Base-by-base conservation (phyloP, 1,284 basidiomycete genomes). In the Boletellus dicymbophilus region DNA sequence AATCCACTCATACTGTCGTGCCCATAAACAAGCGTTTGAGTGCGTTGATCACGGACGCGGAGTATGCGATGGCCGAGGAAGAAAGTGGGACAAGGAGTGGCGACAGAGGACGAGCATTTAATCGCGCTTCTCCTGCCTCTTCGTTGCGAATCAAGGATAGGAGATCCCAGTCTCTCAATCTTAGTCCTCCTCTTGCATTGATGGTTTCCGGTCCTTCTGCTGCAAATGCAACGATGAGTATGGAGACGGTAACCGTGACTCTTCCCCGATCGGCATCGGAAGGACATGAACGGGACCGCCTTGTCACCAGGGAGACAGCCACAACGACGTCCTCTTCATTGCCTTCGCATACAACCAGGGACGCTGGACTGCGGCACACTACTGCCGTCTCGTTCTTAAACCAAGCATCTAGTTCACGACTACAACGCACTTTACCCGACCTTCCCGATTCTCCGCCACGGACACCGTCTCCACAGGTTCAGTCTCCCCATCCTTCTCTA, bases 1-100 rank as follows among this genome's bases (percentile, higher is more conserved):
- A 86, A 46, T 88, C 85, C 8, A 83, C 75, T 12, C 77, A 84
- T 59, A 89, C 87, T 20, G 71, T 89, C 47, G 80, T 86, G 4
- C 75, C 84, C 11, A 70, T 74, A 22, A 81, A 77, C 63, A 84
- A 80, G 63, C 78, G 88, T 21, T 67, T 84, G 40, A 90, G 88
- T 62, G 81, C 84, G 5, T 71, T 88, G 30, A 72, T 87, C 44
- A 78, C 77, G 6, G 87, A 88, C 57, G 75, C 79, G 20, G 84
- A 86, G 52, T 84, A 82, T 62, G 70, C 67, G 30, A 74, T 76
- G 66, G 68, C 74, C 7, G 77, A 77, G 55, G 75, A 80, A 60
- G 82, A 83, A 41, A 75, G 75, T 40, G 68, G 42, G 10, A 57
- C 65, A 31, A 66, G 64, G 58, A 58, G 60, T 7, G 71, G 72